These are phyloP conservation scores for Otatea glauca DNA, from an alignment of 176 grass and related monocot species.

Conservation along the genomic window DNA sequence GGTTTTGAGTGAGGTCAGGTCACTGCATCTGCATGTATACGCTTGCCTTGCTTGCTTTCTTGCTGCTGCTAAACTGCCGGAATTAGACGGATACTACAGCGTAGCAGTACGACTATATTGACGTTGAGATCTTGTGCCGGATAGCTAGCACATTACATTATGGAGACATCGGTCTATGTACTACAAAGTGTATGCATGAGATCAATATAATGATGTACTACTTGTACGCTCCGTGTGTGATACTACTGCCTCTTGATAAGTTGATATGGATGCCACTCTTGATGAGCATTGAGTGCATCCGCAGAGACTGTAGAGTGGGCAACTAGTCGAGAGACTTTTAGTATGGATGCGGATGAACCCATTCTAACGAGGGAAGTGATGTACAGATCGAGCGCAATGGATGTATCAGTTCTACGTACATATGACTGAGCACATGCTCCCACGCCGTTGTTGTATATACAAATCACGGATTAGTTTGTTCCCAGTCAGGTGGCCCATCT, in stretches of 20 bases:
- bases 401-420: background rate
- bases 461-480: background rate
- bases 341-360: too few species aligned
- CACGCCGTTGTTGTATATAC: background rate
- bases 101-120: background rate
- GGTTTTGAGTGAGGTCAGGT: background rate
- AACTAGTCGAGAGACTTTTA: too few species aligned
- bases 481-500: constrained; percentile 12
- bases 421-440: background rate
- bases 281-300: background rate
- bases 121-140: background rate
- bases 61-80: background rate
- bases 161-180: background rate
- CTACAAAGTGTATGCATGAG: background rate
- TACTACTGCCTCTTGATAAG: background rate
- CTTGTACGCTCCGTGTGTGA: background rate
- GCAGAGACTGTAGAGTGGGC: background rate
- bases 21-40: background rate
- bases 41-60: background rate
- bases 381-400: too few species aligned
- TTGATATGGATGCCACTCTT: background rate
- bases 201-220: background rate
- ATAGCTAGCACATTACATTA: background rate
- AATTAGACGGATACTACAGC: background rate
- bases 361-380: too few species aligned